Conservation (phyloP, 768 basidiomycete species). For the Suillus subalutaceus region DNA sequence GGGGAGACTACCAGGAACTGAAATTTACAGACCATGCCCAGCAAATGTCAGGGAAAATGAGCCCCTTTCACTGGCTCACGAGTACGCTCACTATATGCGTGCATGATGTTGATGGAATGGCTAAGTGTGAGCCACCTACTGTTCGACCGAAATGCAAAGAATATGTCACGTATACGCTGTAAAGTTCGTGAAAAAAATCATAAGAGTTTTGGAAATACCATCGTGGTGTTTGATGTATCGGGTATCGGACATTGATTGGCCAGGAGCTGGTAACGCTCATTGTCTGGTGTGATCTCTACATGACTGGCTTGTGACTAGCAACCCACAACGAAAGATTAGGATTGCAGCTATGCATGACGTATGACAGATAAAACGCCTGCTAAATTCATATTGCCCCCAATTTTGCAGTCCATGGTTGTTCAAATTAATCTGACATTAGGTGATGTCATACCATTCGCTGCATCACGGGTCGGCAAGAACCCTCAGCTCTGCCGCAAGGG, state of each 20-base stretch:
- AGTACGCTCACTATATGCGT: background rate
- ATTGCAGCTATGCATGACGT: background rate
- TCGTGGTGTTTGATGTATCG: background rate
- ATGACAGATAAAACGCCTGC: background rate
- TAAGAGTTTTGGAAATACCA: background rate
- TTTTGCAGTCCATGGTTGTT: conserved; percentile 4
- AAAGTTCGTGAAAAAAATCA: background rate
- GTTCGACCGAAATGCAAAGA: background rate
- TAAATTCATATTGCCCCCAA: conserved; percentile 8
- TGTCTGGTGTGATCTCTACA: background rate
- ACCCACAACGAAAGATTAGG: background rate
- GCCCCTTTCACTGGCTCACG: background rate
- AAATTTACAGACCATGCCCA: background rate
- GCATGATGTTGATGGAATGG: background rate
- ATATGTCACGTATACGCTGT: background rate
- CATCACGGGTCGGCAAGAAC: conserved; percentile 8
- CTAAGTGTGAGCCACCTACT: background rate
- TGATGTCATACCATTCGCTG: background rate
- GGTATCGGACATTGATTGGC: too few species aligned
- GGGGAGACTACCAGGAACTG: background rate
- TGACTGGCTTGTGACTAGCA: background rate
- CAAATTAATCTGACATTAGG: conserved; percentile 8
- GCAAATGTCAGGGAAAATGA: background rate
- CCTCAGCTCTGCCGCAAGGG: background rate
- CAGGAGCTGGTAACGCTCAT: background rate